Percentiles rank a stretch among this genome's conserved stretches.
Evolutionary conservation across 2,329 filamentous ascomycete genomes (phyloP).

Genomic region (Kalaharituber pfeilii): DNA sequence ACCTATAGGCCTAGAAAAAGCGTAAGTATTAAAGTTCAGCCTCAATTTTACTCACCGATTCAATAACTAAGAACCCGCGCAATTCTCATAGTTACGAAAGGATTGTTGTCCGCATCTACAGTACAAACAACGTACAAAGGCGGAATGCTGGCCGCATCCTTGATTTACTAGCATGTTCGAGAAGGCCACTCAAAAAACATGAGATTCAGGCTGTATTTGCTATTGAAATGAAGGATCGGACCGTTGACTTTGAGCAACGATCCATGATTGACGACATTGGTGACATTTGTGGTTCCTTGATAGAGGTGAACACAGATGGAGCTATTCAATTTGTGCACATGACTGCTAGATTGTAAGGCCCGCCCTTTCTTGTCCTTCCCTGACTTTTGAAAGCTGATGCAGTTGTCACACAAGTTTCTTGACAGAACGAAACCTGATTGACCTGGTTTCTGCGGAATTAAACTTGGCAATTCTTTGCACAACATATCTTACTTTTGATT

Average conservation of each 20-base stretch:
- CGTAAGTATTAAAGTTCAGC: conserved; percentile 18
- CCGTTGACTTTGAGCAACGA: conserved; percentile 23
- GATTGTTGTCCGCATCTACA: conserved; percentile 21
- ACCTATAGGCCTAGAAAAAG: conserved; percentile 16
- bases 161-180: conserved; percentile 29
- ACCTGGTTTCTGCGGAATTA: not conserved
- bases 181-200: conserved; percentile 29
- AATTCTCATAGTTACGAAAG: conserved; percentile 22
- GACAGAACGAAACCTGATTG: too few relatives aligned
- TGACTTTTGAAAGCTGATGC: not conserved
- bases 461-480: conserved; percentile 26
- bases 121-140: conserved; percentile 19
- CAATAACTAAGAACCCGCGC: not conserved
- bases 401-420: too few relatives aligned
- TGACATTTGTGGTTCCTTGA: conserved; percentile 28
- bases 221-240: conserved; percentile 21
- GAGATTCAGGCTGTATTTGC: conserved; percentile 29
- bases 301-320: conserved; percentile 24
- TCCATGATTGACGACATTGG: conserved; percentile 23
- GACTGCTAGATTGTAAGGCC: conserved; percentile 26
- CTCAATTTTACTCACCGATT: not conserved
- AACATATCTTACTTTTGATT: conserved; percentile 26
- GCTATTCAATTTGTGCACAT: conserved; percentile 29
- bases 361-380: not conserved
- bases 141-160: conserved; percentile 25